Percentiles rank a stretch among this genome's conserved stretches.
Conservation (phyloP, 176 grass and related monocot species). For the Hordeum marinum region DNA sequence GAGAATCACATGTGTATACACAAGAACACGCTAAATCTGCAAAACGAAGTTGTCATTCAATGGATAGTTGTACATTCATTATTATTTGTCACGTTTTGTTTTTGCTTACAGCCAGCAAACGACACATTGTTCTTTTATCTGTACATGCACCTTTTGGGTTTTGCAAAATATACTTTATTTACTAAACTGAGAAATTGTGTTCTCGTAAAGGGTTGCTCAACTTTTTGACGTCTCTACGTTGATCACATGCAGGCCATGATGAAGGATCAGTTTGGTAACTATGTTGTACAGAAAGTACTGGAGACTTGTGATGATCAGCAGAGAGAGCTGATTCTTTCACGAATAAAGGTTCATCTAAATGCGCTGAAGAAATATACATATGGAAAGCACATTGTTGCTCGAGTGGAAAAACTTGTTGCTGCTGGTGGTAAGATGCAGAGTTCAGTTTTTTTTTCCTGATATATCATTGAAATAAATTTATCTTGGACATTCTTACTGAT, state of each 20-base stretch:
- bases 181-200: background rate
- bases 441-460: background rate
- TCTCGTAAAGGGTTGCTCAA: background rate
- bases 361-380: conserved; percentile 90
- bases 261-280: conserved; percentile 87
- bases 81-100: background rate
- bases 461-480: conserved; percentile 4
- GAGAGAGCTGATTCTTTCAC: conserved; percentile 68
- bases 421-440: conserved; percentile 51
- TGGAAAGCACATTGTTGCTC: conserved; percentile 81
- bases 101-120: background rate
- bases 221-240: background rate
- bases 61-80: background rate
- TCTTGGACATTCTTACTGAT: background rate
- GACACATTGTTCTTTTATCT: background rate
- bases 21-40: background rate
- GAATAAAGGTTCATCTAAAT: conserved; percentile 74
- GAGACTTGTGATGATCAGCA: conserved; percentile 80
- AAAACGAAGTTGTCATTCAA: background rate
- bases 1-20: background rate
- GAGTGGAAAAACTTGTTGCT: conserved; percentile 77
- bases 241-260: conserved; percentile 58
- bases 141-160: background rate
- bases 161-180: background rate
- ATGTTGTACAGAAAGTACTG: conserved; percentile 88